Percentiles rank a stretch among this genome's conserved stretches.
These are phyloP conservation scores for Phytopythium delawarense DNA, from an alignment of 352 stramenopile species.

Conservation along the genomic window DNA sequence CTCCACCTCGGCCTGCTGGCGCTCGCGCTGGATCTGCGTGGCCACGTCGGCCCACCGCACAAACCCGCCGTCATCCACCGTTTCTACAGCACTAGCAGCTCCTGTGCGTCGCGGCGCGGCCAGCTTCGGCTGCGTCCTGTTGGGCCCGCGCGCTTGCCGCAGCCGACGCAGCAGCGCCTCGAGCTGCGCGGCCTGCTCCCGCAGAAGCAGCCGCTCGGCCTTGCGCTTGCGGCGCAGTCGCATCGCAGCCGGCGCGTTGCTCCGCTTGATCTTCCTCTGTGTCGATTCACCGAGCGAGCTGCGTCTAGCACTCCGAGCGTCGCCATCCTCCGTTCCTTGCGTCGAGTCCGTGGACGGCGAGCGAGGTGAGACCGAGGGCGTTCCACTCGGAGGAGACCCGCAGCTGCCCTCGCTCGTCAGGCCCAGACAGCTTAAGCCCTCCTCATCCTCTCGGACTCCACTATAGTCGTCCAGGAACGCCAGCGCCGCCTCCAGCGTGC, in stretches of 20 bases:
- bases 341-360: neutral
- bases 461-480: conserved; percentile 26
- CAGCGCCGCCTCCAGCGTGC: conserved; percentile 29
- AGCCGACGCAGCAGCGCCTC: conserved; percentile 1
- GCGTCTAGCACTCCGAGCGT: neutral
- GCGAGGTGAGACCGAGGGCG: too few relatives aligned
- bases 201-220: conserved; percentile 3
- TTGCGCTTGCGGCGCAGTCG: conserved; percentile 8
- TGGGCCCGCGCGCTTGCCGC: neutral
- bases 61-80: neutral
- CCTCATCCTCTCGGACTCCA: neutral
- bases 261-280: neutral
- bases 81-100: neutral
- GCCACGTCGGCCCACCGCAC: conserved; percentile 1
- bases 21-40: conserved; percentile 2
- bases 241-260: conserved; percentile 6
- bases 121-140: neutral
- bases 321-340: neutral
- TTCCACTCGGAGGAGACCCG: neutral
- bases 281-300: neutral
- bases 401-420: neutral
- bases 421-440: neutral
- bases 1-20: conserved; percentile 3
- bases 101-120: neutral
- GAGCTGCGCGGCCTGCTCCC: conserved; percentile 1